phyloP scores from a whole-genome alignment of 2,329 filamentous ascomycete species.

The Fusarium sp. region DNA sequence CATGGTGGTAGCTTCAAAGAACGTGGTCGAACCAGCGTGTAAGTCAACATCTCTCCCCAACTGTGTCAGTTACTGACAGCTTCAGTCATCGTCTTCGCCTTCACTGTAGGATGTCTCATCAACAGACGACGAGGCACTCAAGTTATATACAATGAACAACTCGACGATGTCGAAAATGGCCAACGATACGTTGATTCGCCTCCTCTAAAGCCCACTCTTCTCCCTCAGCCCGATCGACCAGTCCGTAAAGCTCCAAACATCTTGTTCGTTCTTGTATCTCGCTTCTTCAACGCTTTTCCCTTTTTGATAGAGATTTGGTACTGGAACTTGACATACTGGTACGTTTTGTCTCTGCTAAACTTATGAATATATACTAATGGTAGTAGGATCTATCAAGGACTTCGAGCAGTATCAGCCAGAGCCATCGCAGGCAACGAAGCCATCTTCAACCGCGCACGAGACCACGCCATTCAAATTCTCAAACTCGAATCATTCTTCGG shows the following conservation, averaged over 20 bases:
- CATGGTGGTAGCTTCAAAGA: slow-evolving; percentile 19
- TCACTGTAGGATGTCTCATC: slow-evolving; percentile 44
- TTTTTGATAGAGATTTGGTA: slow-evolving; percentile 55
- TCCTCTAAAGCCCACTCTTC: slow-evolving; percentile 38
- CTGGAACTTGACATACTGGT: slow-evolving; percentile 54
- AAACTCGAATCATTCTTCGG: slow-evolving; percentile 53
- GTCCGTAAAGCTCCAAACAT: slow-evolving; percentile 39
- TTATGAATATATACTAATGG: background rate
- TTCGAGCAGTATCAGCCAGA: slow-evolving; percentile 58
- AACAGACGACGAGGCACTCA: slow-evolving; percentile 34
- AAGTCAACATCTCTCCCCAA: background rate
- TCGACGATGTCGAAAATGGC: slow-evolving; percentile 36
- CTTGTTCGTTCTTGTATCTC: slow-evolving; percentile 45
- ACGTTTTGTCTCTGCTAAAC: background rate
- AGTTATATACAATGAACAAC: background rate
- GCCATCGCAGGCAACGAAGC: slow-evolving; percentile 54
- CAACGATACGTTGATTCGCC: slow-evolving; percentile 36
- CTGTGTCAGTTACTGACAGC: background rate
- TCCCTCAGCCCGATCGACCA: slow-evolving; percentile 23
- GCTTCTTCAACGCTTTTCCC: slow-evolving; percentile 50
- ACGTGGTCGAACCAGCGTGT: slow-evolving; percentile 33
- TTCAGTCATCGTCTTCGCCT: slow-evolving; percentile 37
- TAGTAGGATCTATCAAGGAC: slow-evolving; percentile 57
- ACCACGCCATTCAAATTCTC: slow-evolving; percentile 58
- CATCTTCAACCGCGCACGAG: slow-evolving; percentile 54